Percentiles rank a stretch among this genome's conserved stretches.
These are phyloP conservation scores for Aureobasidium sp. DNA, from an alignment of 2,329 filamentous ascomycete genomes.

Conservation along the genomic window DNA sequence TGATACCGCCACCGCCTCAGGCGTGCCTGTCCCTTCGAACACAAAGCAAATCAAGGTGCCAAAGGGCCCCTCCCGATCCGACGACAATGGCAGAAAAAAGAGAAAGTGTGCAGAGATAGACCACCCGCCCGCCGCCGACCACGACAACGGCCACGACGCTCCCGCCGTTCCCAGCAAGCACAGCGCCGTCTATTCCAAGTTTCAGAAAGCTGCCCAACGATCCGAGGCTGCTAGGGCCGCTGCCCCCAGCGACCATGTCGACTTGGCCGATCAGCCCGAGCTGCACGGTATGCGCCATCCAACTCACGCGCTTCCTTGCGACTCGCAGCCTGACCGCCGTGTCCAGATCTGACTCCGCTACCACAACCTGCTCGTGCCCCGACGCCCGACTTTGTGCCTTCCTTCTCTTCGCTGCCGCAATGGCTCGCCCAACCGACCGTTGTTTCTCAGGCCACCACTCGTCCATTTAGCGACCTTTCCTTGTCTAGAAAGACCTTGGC, in stretches of 20 bases:
- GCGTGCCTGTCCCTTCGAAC: not conserved
- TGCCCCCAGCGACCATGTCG: conserved; percentile 18
- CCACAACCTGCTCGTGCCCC: conserved; percentile 66
- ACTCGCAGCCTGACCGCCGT: conserved; percentile 14
- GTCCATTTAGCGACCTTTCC: conserved; percentile 58
- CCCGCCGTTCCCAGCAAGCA: conserved; percentile 26
- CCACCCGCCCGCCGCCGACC: conserved; percentile 19
- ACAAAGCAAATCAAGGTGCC: not conserved
- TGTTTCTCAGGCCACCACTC: conserved; percentile 53
- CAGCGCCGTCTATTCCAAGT: conserved; percentile 37
- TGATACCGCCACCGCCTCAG: not conserved
- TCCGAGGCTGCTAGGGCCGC: conserved; percentile 18
- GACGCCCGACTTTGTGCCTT: conserved; percentile 52
- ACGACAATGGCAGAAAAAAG: conserved; percentile 21
- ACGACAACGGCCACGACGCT: not conserved
- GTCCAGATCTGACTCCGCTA: conserved; percentile 63
- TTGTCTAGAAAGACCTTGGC: conserved; percentile 55
- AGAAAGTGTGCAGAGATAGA: conserved; percentile 27
- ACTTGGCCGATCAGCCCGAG: conserved; percentile 31
- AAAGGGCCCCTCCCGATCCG: conserved; percentile 5
- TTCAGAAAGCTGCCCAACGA: conserved; percentile 30
- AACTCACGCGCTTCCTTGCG: not conserved
- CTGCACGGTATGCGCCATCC: conserved; percentile 42
- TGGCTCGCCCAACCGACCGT: conserved; percentile 76
- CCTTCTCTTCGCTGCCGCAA: conserved; percentile 69